Evolutionary conservation across 345 rosid species (phyloP), one percentile per base, ranked within the genome.

Genomic region (Sonneratia alba): DNA sequence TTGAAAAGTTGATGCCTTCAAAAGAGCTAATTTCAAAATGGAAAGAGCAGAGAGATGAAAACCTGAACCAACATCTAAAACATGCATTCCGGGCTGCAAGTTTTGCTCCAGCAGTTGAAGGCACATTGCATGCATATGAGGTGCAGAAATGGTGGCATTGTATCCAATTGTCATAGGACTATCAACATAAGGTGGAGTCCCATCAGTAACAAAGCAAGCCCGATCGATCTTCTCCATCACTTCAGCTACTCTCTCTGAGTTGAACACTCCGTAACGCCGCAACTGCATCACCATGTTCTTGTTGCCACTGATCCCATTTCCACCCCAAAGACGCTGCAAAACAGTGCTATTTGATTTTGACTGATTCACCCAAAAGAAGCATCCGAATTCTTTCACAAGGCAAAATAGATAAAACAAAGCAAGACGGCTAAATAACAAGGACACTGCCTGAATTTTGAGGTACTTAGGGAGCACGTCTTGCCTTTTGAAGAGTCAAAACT

Each of bases 11-110:
- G 61, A 5, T 18, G 0, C 2, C 19, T 19, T 55, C 11, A 24
- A 62, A 62, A 32, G 66, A 5, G 66, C 36, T 7, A 61, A 22
- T 24, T 36, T 66, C 40, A 37, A 36, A 36, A 57, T 40, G 32
- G 9, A 37, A 32, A 66, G 43, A 70, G 69, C 24, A 66, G 59
- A 24, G 36, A 42, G 32, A 61, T 76, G 40, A 72, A 66, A 43
- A 94, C 99, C 99, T 84, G 99, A 96, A 67, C 99, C 99, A 79
- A 96, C 90, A 79, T 96, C 99, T 74, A 96, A 85, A 55, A 89
- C 97, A 4, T 68, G 91, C 98, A 91, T 89, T 78, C 99, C 96
- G 3, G 98, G 97, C 81, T 86, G 86, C 76, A 96, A 84, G 82
- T 91, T 80, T 62, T 84, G 79, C 88, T 91, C 90, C 79, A 96